A percentile compares a stretch with the other conserved stretches of the same genome.
phyloP scores from a whole-genome alignment of 345 rosid species.

The Rhodamnia rubescens region DNA sequence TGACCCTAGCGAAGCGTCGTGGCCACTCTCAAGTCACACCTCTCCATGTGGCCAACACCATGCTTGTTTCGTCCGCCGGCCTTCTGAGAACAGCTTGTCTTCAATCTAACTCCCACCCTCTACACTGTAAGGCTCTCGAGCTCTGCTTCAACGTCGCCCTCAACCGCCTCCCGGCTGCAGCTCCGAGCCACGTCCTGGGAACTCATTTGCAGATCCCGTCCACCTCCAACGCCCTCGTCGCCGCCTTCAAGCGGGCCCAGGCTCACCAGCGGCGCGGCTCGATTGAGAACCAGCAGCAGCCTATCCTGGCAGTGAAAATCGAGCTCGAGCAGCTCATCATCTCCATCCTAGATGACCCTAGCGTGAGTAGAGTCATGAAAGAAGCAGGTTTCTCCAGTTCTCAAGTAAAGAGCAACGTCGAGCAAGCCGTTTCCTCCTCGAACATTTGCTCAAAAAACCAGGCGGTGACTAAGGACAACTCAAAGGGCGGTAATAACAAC shows the following conservation, averaged over 20 bases:
- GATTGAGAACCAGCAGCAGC: conserved; percentile 83
- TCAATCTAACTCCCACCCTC: conserved; percentile 90
- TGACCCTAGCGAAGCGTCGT: conserved; percentile 61
- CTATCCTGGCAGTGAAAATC: conserved; percentile 77
- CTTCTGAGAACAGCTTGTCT: conserved; percentile 81
- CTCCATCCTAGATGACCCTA: conserved; percentile 90
- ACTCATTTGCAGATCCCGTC: conserved; percentile 44
- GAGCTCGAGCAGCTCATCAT: conserved; percentile 87
- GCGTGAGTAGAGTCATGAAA: conserved; percentile 96
- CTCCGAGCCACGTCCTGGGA: conserved; percentile 51
- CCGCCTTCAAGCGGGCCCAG: conserved; percentile 96
- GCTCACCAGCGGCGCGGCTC: conserved; percentile 96
- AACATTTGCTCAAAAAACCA: not conserved
- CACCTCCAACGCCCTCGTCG: conserved; percentile 86
- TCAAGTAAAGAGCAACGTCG: conserved; percentile 78
- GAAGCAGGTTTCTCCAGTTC: conserved; percentile 96
- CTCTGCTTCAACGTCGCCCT: conserved; percentile 97
- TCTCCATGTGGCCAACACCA: conserved; percentile 85
- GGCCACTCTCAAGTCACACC: conserved; percentile 99
- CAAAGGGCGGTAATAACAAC: not conserved
- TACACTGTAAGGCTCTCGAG: conserved; percentile 90
- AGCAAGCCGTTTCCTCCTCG: conserved; percentile 40
- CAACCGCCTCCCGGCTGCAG: conserved; percentile 85
- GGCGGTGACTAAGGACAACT: not conserved
- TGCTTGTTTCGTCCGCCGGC: conserved; percentile 70